These are phyloP conservation scores for Graphiopsis chlorocephala DNA, from an alignment of 2,329 filamentous ascomycete species.

Conservation along the genomic window DNA sequence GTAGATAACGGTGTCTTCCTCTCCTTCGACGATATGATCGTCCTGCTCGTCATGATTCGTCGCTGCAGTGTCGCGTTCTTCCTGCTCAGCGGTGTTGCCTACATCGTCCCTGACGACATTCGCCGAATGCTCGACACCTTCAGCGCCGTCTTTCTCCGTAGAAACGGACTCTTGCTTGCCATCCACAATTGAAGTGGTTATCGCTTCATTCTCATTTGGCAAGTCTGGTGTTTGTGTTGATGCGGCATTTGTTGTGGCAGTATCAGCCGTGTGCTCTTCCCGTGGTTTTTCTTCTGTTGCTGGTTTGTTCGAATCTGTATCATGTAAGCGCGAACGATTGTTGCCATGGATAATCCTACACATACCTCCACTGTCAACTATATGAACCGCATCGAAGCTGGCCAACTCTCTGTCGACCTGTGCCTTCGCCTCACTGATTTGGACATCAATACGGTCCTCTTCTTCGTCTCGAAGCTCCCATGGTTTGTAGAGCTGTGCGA, in stretches of 20 bases:
- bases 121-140: conserved; percentile 26
- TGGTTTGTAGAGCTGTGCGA: conserved; percentile 75
- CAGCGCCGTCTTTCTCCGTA: conserved; percentile 25
- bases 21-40: conserved; percentile 76
- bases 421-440: conserved; percentile 63
- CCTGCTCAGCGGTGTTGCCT: conserved; percentile 10
- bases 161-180: not conserved
- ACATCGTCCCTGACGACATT: conserved; percentile 7
- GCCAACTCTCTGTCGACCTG: conserved; percentile 61
- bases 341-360: not conserved
- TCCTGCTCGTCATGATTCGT: conserved; percentile 45
- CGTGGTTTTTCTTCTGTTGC: not conserved
- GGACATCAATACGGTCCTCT: conserved; percentile 66
- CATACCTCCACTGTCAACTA: not conserved
- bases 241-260: not conserved
- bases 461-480: conserved; percentile 71
- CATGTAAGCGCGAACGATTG: not conserved
- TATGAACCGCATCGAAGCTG: not conserved
- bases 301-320: not conserved
- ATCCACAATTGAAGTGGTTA: not conserved
- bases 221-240: not conserved
- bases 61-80: not conserved
- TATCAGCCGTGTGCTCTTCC: not conserved
- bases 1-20: conserved; percentile 90
- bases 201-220: not conserved